Conservation (phyloP, 345 rosid genomes). For the Camelina sativa region DNA sequence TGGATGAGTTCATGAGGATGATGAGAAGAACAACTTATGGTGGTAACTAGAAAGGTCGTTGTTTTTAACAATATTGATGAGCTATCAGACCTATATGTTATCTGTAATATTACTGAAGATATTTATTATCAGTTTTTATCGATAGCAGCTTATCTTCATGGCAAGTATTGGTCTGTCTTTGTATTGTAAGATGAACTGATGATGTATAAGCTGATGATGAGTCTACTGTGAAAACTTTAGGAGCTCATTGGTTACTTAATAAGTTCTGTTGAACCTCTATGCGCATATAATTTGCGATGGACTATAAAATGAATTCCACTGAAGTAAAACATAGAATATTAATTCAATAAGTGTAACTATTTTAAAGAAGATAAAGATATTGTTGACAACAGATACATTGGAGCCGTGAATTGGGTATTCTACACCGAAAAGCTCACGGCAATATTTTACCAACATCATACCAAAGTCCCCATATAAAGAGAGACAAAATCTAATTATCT, state of each 20-base stretch:
- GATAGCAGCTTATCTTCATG: too few species aligned
- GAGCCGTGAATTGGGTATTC: conserved; percentile 31
- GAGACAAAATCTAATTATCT: conserved; percentile 35
- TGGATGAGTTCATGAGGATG: conserved; percentile 76
- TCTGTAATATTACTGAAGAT: too few species aligned
- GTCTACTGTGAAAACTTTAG: neutral
- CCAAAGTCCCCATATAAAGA: conserved; percentile 26
- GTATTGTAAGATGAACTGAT: too few species aligned
- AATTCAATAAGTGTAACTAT: neutral
- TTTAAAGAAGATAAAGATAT: neutral
- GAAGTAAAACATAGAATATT: neutral
- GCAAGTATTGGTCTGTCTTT: too few species aligned
- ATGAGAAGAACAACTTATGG: too few species aligned
- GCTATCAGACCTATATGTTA: too few species aligned
- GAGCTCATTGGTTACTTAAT: neutral
- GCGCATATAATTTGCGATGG: neutral
- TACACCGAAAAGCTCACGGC: conserved; percentile 29
- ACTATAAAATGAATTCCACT: neutral
- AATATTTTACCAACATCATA: conserved; percentile 23
- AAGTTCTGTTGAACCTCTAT: neutral
- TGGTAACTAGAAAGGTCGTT: too few species aligned
- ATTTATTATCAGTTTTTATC: too few species aligned
- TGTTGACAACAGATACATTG: conserved; percentile 34
- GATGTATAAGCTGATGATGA: too few species aligned
- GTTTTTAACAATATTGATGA: too few species aligned